Evolutionary conservation across 2,329 filamentous ascomycete genomes (phyloP), one percentile per base, ranked within the genome.

Genomic region (Verticillium nubilum): DNA sequence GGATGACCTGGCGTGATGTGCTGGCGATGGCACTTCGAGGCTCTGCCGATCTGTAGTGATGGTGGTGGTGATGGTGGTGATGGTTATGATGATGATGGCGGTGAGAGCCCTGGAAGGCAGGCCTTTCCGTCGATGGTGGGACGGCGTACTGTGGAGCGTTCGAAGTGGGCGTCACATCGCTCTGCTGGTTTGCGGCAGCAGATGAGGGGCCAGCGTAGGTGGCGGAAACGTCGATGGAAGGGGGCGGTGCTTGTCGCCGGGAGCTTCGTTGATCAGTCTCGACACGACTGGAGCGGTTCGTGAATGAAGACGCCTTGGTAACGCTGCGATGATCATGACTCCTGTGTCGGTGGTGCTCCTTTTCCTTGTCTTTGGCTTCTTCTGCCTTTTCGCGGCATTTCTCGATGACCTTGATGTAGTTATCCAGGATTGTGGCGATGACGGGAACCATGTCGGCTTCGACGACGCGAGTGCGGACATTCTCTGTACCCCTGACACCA

Each of bases 371-470:
- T 69, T 96, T 95, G 58, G 86, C 84, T 70, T 97, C 86, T 69
- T 97, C 92, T 29, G 88, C 88, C 76, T 91, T 91, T 72, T 95
- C 91, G 63, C 91, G 89, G 72, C 90, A 91, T 74, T 92, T 94
- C 68, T 98, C 94, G 65, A 97, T 88, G 61, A 97, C 92, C 71
- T 96, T 92, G 78, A 97, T 94, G 76, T 99, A 99, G 76, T 98
- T 98, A 77, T 97, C 92, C 62, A 99, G 86, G 58, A 99, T 97
- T 54, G 95, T 98, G 59, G 95, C 95, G 68, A 99, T 97, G 68
- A 99, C 95, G 2, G 95, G 95, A 4, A 99, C 95, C 91, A 99
- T 97, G 75, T 99, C 95, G 63, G 95, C 95, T 77, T 99, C 95
- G 57, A 99, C 95, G 2, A 99, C 94, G 65, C 95, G 85, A 60